These are phyloP conservation scores for Pythium utonaiense DNA, from an alignment of 352 stramenopile genomes.

Conservation along the genomic window DNA sequence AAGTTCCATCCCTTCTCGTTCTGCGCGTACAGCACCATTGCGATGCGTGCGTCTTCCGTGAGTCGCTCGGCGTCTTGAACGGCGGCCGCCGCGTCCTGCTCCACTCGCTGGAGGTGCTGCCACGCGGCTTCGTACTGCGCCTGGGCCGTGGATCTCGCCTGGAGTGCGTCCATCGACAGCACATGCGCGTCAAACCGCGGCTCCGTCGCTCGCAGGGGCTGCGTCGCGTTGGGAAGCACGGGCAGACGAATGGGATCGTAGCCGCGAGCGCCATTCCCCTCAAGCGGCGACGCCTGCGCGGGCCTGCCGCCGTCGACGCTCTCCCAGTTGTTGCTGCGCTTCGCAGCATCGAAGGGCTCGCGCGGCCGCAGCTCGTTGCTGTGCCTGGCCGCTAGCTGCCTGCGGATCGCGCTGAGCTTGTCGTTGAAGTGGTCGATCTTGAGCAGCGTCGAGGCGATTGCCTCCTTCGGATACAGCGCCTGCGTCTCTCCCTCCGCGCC, in stretches of 20 bases:
- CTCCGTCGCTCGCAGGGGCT: slow-evolving; percentile 9
- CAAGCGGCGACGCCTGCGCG: too few relatives aligned
- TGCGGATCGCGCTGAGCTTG: slow-evolving; percentile 41
- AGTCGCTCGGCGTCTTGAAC: slow-evolving; percentile 47
- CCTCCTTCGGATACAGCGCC: slow-evolving; percentile 14
- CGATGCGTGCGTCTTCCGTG: slow-evolving; percentile 54
- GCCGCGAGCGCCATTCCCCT: too few relatives aligned
- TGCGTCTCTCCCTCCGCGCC: neutral
- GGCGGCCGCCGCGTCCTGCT: slow-evolving; percentile 26
- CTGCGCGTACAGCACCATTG: slow-evolving; percentile 53
- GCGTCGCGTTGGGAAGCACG: slow-evolving; percentile 7
- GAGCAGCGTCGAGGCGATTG: slow-evolving; percentile 26
- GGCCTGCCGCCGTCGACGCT: neutral
- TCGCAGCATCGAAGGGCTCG: neutral
- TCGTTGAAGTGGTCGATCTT: slow-evolving; percentile 47
- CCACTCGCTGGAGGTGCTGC: slow-evolving; percentile 25
- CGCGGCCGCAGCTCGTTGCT: slow-evolving; percentile 1
- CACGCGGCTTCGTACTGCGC: slow-evolving; percentile 31
- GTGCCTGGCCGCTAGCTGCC: slow-evolving; percentile 28
- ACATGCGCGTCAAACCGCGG: slow-evolving; percentile 22
- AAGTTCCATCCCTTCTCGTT: slow-evolving; percentile 60
- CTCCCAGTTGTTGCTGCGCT: slow-evolving; percentile 6
- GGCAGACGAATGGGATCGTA: slow-evolving; percentile 19
- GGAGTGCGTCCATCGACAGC: slow-evolving; percentile 36
- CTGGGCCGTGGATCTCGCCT: slow-evolving; percentile 27